phyloP scores from a whole-genome alignment of 108 stramenopile genomes.

The Pseudonitzschia pungens region DNA sequence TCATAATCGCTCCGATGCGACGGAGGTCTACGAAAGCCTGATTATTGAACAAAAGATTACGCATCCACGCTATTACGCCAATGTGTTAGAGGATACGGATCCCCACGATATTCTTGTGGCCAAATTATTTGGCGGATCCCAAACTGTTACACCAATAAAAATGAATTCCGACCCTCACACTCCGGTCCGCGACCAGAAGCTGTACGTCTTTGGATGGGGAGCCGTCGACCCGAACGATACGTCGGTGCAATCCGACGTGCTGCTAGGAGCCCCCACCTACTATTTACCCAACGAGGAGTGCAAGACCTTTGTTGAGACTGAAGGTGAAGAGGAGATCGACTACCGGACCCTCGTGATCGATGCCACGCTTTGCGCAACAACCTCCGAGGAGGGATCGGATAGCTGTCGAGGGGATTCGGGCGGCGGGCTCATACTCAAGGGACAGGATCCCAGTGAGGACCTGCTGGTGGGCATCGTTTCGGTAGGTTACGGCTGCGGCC shows the following conservation, averaged over 20 bases:
- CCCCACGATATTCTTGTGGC: constrained; percentile 6
- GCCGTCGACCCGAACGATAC: neutral
- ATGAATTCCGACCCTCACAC: neutral
- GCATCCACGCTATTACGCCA: constrained; percentile 14
- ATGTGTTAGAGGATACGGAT: neutral
- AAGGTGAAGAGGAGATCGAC: neutral
- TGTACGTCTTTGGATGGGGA: constrained; percentile 8
- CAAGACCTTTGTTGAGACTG: neutral
- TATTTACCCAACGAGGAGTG: constrained; percentile 22
- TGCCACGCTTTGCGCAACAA: neutral
- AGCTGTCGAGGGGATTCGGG: constrained; percentile 38
- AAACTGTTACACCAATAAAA: neutral
- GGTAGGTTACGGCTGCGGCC: constrained; percentile 13
- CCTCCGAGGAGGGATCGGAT: constrained; percentile 23
- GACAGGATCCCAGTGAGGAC: constrained; percentile 11
- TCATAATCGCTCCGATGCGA: neutral
- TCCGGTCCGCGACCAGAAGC: neutral
- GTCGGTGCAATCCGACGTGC: neutral
- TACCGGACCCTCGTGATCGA: neutral
- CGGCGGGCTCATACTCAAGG: constrained; percentile 12
- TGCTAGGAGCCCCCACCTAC: neutral
- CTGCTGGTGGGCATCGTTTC: constrained; percentile 23
- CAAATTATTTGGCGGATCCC: constrained; percentile 1
- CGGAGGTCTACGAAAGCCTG: neutral
- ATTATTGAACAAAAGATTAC: neutral